phyloP scores from a whole-genome alignment of 257 asterid species.

The Solanum verrucosum region DNA sequence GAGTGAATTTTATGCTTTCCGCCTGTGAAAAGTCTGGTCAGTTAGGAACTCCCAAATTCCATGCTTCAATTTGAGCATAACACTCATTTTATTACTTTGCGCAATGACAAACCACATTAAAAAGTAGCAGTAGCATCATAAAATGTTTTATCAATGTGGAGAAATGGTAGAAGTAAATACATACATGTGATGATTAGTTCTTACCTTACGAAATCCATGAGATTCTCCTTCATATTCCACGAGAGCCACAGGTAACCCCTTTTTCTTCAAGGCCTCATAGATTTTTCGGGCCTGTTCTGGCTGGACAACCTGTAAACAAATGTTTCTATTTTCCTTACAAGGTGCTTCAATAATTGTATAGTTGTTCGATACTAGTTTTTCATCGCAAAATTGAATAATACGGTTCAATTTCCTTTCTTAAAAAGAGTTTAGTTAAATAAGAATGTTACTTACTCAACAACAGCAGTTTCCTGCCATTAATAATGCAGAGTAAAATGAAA shows the following conservation, averaged over 20 bases:
- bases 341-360: background rate
- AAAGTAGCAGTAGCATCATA: background rate
- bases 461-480: background rate
- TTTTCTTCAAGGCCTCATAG: conserved; percentile 63
- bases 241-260: conserved; percentile 83
- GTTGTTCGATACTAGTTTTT: background rate
- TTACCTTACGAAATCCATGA: conserved; percentile 91
- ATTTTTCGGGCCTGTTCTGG: conserved; percentile 88
- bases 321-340: background rate
- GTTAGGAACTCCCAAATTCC: background rate
- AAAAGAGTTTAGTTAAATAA: background rate
- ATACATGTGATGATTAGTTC: background rate
- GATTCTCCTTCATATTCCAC: conserved; percentile 92
- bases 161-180: background rate
- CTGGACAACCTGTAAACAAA: conserved; percentile 53
- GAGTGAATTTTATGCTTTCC: conserved; percentile 79
- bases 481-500: background rate
- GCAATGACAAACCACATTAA: background rate
- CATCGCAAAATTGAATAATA: background rate
- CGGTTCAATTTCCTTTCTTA: background rate
- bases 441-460: background rate
- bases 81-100: background rate
- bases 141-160: background rate
- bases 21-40: conserved; percentile 35
- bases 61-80: background rate